Evolutionary conservation across 2,329 filamentous ascomycete species (phyloP).

Genomic region (Botrytis medusae): DNA sequence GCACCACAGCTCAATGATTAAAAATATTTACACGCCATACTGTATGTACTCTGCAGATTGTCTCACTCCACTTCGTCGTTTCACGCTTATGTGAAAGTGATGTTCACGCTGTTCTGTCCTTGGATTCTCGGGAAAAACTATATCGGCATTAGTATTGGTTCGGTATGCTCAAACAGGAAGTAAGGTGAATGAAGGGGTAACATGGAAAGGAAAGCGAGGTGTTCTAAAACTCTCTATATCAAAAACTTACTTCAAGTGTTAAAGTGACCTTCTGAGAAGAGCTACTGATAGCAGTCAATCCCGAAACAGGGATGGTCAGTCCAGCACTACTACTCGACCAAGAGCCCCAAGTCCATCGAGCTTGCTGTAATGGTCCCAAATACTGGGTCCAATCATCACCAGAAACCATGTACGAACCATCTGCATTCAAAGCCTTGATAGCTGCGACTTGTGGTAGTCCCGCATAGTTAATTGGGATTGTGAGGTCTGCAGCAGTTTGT

Average conservation of each 20-base stretch:
- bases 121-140: conserved; percentile 14
- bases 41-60: background rate
- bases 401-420: conserved; percentile 49
- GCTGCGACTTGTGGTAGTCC: conserved; percentile 52
- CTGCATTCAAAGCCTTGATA: conserved; percentile 49
- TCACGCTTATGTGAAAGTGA: background rate
- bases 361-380: conserved; percentile 53
- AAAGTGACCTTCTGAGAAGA: background rate
- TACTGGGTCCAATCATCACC: conserved; percentile 56
- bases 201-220: background rate
- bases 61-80: background rate
- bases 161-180: background rate
- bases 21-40: background rate
- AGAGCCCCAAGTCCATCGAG: conserved; percentile 48
- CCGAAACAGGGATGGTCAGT: conserved; percentile 49
- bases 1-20: background rate
- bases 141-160: background rate
- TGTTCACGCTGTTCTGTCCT: conserved; percentile 14
- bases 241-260: conserved; percentile 4
- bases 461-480: conserved; percentile 53
- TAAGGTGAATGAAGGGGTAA: background rate
- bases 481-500: conserved; percentile 36
- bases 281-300: conserved; percentile 41
- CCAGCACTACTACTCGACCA: conserved; percentile 51
- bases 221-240: too few species aligned